phyloP scores from a whole-genome alignment of 2,329 filamentous ascomycete species.

The Helotiales sp. region DNA sequence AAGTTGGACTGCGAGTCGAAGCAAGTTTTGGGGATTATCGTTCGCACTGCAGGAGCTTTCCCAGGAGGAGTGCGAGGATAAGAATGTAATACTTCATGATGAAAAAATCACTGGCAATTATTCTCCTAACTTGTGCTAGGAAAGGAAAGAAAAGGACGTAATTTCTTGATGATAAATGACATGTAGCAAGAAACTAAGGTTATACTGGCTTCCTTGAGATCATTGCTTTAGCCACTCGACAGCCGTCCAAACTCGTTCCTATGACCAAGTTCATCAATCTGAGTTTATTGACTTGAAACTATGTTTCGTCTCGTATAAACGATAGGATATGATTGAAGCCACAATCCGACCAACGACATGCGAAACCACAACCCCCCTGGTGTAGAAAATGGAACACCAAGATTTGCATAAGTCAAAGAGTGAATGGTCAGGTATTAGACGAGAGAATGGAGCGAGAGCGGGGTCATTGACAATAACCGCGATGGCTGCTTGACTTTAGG shows the following conservation, averaged over 20 bases:
- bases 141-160: not conserved
- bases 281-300: not conserved
- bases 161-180: not conserved
- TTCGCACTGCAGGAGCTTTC: constrained; percentile 24
- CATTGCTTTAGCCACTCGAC: not conserved
- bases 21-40: constrained; percentile 48
- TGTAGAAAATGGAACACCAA: not conserved
- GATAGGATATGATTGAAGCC: not conserved
- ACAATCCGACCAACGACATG: not conserved
- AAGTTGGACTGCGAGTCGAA: constrained; percentile 49
- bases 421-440: not conserved
- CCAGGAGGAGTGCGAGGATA: not conserved
- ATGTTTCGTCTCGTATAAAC: not conserved
- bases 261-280: not conserved
- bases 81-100: not conserved
- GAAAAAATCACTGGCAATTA: too few relatives aligned
- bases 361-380: not conserved
- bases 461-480: not conserved
- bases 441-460: not conserved
- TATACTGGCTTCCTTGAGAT: too few relatives aligned
- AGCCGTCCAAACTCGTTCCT: too few relatives aligned
- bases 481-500: not conserved
- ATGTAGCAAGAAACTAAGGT: too few relatives aligned
- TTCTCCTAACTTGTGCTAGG: too few relatives aligned
- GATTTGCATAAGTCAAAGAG: not conserved